These are phyloP conservation scores for Juncus inflexus DNA, from an alignment of 176 grass and related monocot species.

Conservation along the genomic window DNA sequence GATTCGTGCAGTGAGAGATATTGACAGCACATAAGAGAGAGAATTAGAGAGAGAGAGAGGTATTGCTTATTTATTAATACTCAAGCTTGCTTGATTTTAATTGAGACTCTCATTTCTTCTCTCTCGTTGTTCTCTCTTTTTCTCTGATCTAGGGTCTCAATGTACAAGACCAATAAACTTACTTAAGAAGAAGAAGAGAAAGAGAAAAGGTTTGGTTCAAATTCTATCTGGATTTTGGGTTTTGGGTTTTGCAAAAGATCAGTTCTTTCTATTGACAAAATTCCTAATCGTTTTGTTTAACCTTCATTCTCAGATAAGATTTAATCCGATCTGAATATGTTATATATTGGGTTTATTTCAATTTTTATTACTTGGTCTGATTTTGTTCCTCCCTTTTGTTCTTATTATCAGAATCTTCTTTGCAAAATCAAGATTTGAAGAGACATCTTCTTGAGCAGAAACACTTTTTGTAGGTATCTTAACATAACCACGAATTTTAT, in stretches of 20 bases:
- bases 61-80: neutral
- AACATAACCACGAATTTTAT: slow-evolving; percentile 7
- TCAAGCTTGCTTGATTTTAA: neutral
- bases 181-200: slow-evolving; percentile 17
- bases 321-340: neutral
- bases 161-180: no score
- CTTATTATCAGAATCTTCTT: neutral
- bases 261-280: slow-evolving; percentile 3
- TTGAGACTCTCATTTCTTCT: neutral
- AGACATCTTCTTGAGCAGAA: slow-evolving; percentile 6
- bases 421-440: neutral
- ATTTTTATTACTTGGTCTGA: slow-evolving; percentile 12
- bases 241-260: slow-evolving; percentile 7
- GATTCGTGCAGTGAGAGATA: neutral
- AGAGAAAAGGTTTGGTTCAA: slow-evolving; percentile 10
- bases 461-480: neutral
- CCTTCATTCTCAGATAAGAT: neutral
- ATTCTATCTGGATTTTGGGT: neutral
- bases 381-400: neutral
- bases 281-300: slow-evolving; percentile 30
- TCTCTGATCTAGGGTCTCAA: neutral
- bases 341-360: slow-evolving; percentile 4
- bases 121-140: neutral
- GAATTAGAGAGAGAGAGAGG: slow-evolving; percentile 7
- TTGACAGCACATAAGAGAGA: neutral